phyloP scores from a whole-genome alignment of 2,329 filamentous ascomycete genomes.

The Epicoccum sorghinum region DNA sequence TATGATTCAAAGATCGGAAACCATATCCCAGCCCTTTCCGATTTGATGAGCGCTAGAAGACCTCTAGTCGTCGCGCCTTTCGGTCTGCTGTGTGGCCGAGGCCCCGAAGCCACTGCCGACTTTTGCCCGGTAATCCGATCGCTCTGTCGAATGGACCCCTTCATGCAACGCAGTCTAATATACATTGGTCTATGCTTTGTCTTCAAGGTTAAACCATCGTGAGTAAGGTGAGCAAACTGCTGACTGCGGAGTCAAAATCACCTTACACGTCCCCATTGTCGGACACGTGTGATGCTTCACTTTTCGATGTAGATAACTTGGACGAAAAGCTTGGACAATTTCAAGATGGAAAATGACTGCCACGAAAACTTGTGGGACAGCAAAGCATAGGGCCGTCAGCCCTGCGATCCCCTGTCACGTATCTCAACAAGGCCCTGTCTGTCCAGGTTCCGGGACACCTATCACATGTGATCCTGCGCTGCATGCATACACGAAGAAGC shows the following conservation, averaged over 20 bases:
- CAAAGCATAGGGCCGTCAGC: background rate
- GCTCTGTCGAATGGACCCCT: background rate
- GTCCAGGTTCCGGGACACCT: too few species aligned
- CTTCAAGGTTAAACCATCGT: too few species aligned
- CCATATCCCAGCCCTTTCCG: background rate
- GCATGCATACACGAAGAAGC: background rate
- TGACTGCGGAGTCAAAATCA: too few species aligned
- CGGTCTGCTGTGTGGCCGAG: conserved; percentile 3
- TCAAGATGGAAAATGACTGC: background rate
- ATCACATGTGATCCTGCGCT: background rate
- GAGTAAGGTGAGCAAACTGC: too few species aligned
- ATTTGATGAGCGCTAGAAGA: background rate
- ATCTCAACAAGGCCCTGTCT: too few species aligned
- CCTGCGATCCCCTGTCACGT: background rate
- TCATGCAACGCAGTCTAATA: background rate
- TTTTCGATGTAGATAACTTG: background rate
- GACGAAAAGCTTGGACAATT: background rate
- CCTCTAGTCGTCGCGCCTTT: background rate
- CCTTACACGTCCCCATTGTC: too few species aligned
- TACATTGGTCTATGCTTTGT: too few species aligned
- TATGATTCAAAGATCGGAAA: background rate
- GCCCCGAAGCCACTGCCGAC: conserved; percentile 8
- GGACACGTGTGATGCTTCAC: too few species aligned
- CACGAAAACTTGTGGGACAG: background rate
- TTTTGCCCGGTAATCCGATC: conserved; percentile 14